A percentile compares a stretch with the other conserved stretches of the same genome.
Conservation (phyloP, 2,329 filamentous ascomycete species). For the Trichoderma sp. region DNA sequence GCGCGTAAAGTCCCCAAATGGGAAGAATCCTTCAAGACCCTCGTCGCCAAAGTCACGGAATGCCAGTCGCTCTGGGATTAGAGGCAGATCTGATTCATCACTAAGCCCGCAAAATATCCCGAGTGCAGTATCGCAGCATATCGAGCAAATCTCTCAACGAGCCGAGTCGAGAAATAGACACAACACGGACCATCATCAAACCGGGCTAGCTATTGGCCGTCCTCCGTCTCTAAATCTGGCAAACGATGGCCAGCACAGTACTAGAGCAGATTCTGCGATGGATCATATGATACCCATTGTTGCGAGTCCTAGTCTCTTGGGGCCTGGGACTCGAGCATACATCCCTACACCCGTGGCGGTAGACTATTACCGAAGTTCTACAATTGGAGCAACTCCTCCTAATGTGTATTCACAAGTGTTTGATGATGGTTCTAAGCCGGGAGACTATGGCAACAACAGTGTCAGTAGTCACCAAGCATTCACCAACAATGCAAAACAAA, state of each 20-base stretch:
- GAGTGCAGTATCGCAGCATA: constrained; percentile 27
- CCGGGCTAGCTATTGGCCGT: neutral
- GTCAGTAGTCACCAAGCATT: neutral
- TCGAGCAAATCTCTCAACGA: constrained; percentile 29
- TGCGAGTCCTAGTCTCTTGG: constrained; percentile 33
- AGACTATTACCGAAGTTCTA: constrained; percentile 4
- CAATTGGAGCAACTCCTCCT: neutral
- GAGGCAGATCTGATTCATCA: constrained; percentile 30
- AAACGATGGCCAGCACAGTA: constrained; percentile 22
- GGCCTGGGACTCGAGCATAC: neutral
- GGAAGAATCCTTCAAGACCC: constrained; percentile 26
- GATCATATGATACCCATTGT: constrained; percentile 28
- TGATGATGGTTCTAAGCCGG: neutral
- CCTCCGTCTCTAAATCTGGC: neutral
- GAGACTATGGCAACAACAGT: neutral
- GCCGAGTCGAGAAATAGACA: constrained; percentile 29
- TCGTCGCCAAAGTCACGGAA: constrained; percentile 41
- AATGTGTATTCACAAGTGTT: neutral
- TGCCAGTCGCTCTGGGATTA: constrained; percentile 33
- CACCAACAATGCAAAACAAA: neutral
- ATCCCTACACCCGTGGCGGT: neutral
- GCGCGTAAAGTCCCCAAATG: neutral
- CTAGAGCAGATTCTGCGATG: constrained; percentile 11
- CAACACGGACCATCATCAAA: neutral
- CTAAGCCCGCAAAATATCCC: constrained; percentile 16